These are phyloP conservation scores for Magnaporthales sp. DNA, from an alignment of 2,329 filamentous ascomycete species.

Conservation along the genomic window DNA sequence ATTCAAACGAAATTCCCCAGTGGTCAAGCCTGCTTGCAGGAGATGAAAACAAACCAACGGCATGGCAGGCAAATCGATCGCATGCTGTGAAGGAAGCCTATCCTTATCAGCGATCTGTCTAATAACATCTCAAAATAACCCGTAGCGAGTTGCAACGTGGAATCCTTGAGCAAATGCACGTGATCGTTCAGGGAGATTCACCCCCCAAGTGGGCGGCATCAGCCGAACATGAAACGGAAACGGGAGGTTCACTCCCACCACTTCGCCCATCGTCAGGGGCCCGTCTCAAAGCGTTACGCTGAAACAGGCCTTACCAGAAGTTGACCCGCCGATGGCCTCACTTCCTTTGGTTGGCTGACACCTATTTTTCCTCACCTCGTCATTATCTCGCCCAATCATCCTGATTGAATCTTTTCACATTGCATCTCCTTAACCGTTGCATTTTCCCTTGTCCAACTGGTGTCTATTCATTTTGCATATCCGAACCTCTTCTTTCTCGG, in stretches of 20 bases:
- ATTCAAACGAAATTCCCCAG: too few relatives aligned
- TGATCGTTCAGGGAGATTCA: not conserved
- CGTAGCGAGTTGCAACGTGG: not conserved
- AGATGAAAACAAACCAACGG: too few relatives aligned
- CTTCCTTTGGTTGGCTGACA: not conserved
- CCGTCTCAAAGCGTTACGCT: not conserved
- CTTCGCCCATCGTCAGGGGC: not conserved
- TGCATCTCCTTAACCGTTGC: not conserved
- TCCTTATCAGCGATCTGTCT: not conserved
- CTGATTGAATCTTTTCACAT: not conserved
- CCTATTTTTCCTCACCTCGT: not conserved
- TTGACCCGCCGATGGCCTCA: not conserved
- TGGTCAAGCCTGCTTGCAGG: not conserved
- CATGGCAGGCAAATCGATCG: too few relatives aligned
- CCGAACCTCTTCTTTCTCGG: not conserved
- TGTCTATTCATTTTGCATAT: not conserved
- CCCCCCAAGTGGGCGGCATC: not conserved
- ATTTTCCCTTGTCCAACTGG: not conserved
- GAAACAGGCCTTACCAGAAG: not conserved
- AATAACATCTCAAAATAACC: conserved; percentile 4
- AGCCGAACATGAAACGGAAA: not conserved
- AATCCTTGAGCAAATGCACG: not conserved
- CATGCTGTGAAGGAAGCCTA: too few relatives aligned
- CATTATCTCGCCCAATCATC: not conserved
- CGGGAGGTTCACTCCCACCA: not conserved